Evolutionary conservation across 208 protist species (phyloP).

Genomic region (Crithidia sp.): DNA sequence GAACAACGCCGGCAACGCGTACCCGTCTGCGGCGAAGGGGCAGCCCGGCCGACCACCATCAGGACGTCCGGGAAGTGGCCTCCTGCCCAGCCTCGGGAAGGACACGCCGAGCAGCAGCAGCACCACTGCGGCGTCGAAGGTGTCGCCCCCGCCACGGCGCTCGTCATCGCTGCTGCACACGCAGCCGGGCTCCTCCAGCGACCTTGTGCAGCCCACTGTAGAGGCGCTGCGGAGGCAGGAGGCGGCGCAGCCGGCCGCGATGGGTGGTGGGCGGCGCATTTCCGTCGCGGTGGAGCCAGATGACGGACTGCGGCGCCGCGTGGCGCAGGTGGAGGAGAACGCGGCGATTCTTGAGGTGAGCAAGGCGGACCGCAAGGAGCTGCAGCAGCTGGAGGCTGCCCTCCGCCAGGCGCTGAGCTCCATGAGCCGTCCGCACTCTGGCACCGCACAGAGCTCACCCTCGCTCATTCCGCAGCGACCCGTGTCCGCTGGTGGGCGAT

Average conservation of each 20-base stretch:
- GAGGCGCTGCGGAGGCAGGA: conserved; percentile 46
- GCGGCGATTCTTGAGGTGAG: conserved; percentile 68
- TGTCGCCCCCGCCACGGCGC: neutral
- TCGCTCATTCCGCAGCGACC: conserved; percentile 38
- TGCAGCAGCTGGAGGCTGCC: conserved; percentile 58
- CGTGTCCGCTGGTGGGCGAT: conserved; percentile 16
- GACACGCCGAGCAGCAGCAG: conserved; percentile 10
- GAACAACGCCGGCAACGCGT: neutral
- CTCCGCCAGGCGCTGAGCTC: conserved; percentile 37
- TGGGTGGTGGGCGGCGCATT: conserved; percentile 25
- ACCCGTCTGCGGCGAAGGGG: conserved; percentile 10
- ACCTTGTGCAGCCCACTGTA: conserved; percentile 48
- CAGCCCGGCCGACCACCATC: conserved; percentile 24
- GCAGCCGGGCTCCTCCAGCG: neutral
- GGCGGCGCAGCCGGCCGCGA: conserved; percentile 18
- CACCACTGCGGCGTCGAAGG: neutral
- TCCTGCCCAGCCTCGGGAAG: conserved; percentile 16
- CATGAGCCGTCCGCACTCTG: conserved; percentile 19
- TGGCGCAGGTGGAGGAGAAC: conserved; percentile 79
- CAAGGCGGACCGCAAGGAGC: conserved; percentile 80
- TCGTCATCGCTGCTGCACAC: conserved; percentile 4
- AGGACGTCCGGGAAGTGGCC: conserved; percentile 20
- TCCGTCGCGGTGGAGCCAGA: conserved; percentile 49
- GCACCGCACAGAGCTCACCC: conserved; percentile 1
- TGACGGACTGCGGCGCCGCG: conserved; percentile 64